Base-by-base conservation (phyloP, 441 rosid genomes). In the Populus hybrid region DNA sequence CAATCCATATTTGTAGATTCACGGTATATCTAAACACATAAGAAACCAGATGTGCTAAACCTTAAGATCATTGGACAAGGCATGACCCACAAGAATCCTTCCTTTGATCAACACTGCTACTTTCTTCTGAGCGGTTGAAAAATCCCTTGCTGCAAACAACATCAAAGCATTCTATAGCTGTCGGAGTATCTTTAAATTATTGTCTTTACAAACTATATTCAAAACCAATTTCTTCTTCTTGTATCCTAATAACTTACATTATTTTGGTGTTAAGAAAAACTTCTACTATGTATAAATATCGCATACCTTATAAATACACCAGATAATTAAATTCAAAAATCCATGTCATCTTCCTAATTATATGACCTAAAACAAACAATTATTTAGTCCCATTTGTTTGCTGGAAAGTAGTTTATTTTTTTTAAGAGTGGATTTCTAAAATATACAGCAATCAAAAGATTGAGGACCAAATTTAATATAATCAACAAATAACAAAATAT, bases 41-140 rank as follows among this genome's bases (percentile, higher is more conserved):
- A 8, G 73, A 71, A 75, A 83, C 23, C n/a, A 67, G 71, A 75
- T 69, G 38, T 38, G 42, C 26, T 64, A 74, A 75, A 94, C 99
- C 99, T 92, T 94, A 78, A 95, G 92, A 89, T 95, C 97, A 79
- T 95, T 95, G 81, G 88, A 92, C 87, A 95, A 85, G 75, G 99
- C 98, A 80, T 92, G 99, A 69, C 97, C 99, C 40, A 92, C 97
- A 50, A 95, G 93, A 81, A 93, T 87, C 85, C 86, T 90, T 84
- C 93, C 97, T 82, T 90, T 85, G 66, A 89, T 89, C 79, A 95
- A 78, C 77, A 90, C 94, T 23, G 97, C 97, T 76, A 95, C 95
- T 86, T 92, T 90, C 83, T 88, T 88, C 86, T 95, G 99, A 81
- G 86, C 97, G 72, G 77, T 78, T 1, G 79, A 72, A 74, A 95